Percentiles rank a stretch among this genome's conserved stretches.
Evolutionary conservation across 208 protist species (phyloP).

Genomic region (Spongospora subterranea): DNA sequence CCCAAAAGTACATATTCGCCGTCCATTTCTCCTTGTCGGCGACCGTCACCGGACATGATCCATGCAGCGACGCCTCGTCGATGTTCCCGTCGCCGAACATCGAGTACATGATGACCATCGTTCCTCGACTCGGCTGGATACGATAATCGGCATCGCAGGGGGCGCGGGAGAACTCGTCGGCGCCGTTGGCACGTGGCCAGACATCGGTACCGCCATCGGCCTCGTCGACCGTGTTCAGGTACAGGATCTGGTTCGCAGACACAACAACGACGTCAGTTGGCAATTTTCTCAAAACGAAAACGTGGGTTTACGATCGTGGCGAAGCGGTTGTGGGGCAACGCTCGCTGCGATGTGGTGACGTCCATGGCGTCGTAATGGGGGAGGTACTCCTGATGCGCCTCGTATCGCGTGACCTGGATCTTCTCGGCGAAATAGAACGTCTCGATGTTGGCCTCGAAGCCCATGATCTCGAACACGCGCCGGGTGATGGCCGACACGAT

Average conservation of each 20-base stretch:
- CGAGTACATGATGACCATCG: slow-evolving; percentile 35
- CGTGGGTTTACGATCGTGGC: background rate
- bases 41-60: background rate
- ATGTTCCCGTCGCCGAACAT: slow-evolving; percentile 44
- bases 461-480: slow-evolving; percentile 25
- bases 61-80: slow-evolving; percentile 45
- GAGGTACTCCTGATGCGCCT: background rate
- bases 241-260: background rate
- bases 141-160: slow-evolving; percentile 45
- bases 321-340: slow-evolving; percentile 23
- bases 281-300: background rate
- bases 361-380: slow-evolving; percentile 49
- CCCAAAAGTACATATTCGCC: slow-evolving; percentile 53
- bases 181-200: slow-evolving; percentile 5
- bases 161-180: slow-evolving; percentile 20
- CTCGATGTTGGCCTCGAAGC: slow-evolving; percentile 23
- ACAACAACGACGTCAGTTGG: too few species aligned
- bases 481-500: slow-evolving; percentile 17
- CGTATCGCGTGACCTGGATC: background rate
- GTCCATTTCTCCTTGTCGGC: slow-evolving; percentile 39
- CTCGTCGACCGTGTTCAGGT: slow-evolving; percentile 30
- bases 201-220: background rate
- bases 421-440: slow-evolving; percentile 58
- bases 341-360: background rate
- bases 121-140: background rate